Percentiles rank a stretch among this genome's conserved stretches.
Conservation (phyloP, 1,139 yeast species). For the Nematodospora anomalae region DNA sequence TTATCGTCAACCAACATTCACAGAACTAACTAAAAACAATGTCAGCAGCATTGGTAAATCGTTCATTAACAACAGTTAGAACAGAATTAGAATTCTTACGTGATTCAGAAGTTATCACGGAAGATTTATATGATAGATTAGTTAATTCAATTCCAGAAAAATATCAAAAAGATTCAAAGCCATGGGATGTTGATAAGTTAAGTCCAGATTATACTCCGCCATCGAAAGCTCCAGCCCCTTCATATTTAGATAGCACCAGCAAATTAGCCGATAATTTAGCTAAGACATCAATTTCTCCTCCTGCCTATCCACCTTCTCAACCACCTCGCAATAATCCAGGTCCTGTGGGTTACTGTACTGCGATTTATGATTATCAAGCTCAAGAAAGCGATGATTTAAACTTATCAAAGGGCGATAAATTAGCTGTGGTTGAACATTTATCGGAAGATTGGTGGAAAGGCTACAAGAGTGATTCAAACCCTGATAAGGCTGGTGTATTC, state of each 20-base stretch:
- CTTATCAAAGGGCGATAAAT: slow-evolving; percentile 63
- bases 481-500: slow-evolving; percentile 73
- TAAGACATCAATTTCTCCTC: slow-evolving; percentile 19
- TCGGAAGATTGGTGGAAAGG: slow-evolving; percentile 96
- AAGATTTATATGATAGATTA: slow-evolving; percentile 55
- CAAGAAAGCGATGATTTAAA: slow-evolving; percentile 74
- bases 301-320: slow-evolving; percentile 18
- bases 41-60: slow-evolving; percentile 67
- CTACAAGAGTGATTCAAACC: slow-evolving; percentile 35
- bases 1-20: too few relatives aligned
- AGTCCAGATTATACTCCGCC: slow-evolving; percentile 10
- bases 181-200: slow-evolving; percentile 50
- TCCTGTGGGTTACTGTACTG: slow-evolving; percentile 52
- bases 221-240: slow-evolving; percentile 1
- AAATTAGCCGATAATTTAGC: slow-evolving; percentile 23
- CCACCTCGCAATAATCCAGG: slow-evolving; percentile 24
- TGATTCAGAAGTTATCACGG: slow-evolving; percentile 75
- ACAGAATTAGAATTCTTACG: slow-evolving; percentile 79
- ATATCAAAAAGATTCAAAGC: slow-evolving; percentile 54
- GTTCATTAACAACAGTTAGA: slow-evolving; percentile 72
- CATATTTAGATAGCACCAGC: slow-evolving; percentile 12
- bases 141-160: slow-evolving; percentile 56
- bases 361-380: slow-evolving; percentile 64
- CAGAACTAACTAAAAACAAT: too few relatives aligned
- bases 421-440: slow-evolving; percentile 69